phyloP scores from a whole-genome alignment of 1,284 basidiomycete genomes.

The Leccinum pachyderme region DNA sequence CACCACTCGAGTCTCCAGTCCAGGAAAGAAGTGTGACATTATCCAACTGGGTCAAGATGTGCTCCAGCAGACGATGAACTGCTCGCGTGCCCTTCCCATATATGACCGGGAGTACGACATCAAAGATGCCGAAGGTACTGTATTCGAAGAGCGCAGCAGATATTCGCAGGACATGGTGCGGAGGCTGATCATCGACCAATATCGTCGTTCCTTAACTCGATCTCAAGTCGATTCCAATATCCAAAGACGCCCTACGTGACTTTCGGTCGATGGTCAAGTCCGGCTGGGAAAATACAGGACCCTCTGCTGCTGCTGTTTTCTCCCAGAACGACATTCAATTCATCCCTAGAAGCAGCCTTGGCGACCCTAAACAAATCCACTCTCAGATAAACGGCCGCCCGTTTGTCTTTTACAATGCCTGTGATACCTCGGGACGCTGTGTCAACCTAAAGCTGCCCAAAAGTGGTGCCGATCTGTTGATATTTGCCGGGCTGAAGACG shows the following conservation, averaged over 20 bases:
- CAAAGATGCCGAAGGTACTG: too few species aligned
- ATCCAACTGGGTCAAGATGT: too few species aligned
- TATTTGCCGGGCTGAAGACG: constrained; percentile 19
- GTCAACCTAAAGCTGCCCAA: constrained; percentile 20
- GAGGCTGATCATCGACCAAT: constrained; percentile 22
- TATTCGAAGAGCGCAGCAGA: constrained; percentile 19
- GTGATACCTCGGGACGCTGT: constrained; percentile 15
- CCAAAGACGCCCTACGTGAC: constrained; percentile 25
- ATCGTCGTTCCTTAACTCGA: constrained; percentile 11
- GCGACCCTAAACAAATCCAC: constrained; percentile 18
- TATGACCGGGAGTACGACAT: too few species aligned
- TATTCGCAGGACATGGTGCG: constrained; percentile 20
- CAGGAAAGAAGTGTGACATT: too few species aligned
- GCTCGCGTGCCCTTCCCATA: too few species aligned
- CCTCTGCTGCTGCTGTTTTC: constrained; percentile 19
- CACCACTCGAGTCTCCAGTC: too few species aligned
- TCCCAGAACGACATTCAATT: constrained; percentile 19
- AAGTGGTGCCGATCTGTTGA: constrained; percentile 25
- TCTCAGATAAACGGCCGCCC: constrained; percentile 28
- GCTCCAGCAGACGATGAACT: too few species aligned
- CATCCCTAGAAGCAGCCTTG: constrained; percentile 19
- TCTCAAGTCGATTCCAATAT: constrained; percentile 19
- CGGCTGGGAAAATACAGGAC: constrained; percentile 27
- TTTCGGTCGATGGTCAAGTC: constrained; percentile 27
- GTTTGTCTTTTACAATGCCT: constrained; percentile 24